phyloP scores from a whole-genome alignment of 208 protist species.

The Leishmania lainsoni region DNA sequence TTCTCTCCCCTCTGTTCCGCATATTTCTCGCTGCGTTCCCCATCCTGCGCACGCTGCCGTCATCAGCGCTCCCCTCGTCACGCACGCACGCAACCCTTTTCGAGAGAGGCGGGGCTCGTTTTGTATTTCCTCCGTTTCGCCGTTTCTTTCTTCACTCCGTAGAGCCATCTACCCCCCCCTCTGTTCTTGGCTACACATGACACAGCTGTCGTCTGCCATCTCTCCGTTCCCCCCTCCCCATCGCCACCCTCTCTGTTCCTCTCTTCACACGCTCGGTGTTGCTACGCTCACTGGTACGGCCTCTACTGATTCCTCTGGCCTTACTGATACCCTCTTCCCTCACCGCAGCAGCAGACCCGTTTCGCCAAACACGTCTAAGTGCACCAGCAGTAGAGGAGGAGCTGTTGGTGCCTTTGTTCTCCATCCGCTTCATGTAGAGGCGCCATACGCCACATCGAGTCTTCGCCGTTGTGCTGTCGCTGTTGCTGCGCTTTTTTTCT shows the following conservation, averaged over 20 bases:
- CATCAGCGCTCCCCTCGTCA: not conserved
- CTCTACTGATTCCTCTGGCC: not conserved
- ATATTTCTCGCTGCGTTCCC: not conserved
- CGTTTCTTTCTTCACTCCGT: not conserved
- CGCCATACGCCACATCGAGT: not conserved
- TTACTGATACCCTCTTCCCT: no score
- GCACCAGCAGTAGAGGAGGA: not conserved
- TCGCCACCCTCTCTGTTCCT: not conserved
- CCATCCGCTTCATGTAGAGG: not conserved
- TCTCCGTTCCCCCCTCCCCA: not conserved
- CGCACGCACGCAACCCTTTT: not conserved
- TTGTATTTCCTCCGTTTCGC: not conserved
- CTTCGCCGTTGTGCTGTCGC: not conserved
- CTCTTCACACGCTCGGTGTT: not conserved
- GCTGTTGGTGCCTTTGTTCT: not conserved
- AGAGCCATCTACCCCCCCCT: not conserved
- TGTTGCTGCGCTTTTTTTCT: not conserved
- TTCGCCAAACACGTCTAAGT: not conserved
- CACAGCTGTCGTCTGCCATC: not conserved
- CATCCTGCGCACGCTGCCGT: not conserved
- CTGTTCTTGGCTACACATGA: not conserved
- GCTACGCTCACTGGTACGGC: not conserved
- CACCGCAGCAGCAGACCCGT: not conserved
- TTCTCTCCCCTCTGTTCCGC: not conserved
- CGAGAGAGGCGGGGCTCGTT: not conserved